Evolutionary conservation across 768 basidiomycete species (phyloP), one percentile per base, ranked within the genome.

Genomic region (Rhodotorula taiwanensis): DNA sequence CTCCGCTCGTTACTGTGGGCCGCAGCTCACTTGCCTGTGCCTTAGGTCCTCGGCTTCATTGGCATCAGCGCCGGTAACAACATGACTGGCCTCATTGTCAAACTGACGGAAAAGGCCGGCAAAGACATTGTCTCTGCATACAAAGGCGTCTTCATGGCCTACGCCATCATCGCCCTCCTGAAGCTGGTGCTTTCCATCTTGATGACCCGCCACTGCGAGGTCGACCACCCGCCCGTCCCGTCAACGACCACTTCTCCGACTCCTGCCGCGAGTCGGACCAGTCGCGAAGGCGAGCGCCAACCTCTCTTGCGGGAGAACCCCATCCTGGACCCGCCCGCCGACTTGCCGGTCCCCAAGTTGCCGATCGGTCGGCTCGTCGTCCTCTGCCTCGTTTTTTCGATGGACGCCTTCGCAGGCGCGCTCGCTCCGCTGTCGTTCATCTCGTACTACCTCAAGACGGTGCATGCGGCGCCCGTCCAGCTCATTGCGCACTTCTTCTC

Each of bases 371-470:
- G 55, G 6, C 60, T 72, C 60, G 45, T 60, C 33, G 20, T 44
- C n/a, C 64, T 67, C 20, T 64, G 56, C 59, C 43, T 58, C 42
- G 53, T 66, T 27, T 67, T 64, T 49, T 47, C 51, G 28, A 55
- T 61, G 48, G 66, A 60, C 56, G 31, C 62, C 7, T 64, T 67
- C 60, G 59, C 69, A 21, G 55, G 55, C 0, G 52, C 62, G 21
- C 66, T 70, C 54, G 54, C 49, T 5, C 57, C 62, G 0, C 50
- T 58, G 18, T 62, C 69, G 6, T 67, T 62, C 57, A 52, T 62
- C 43, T 58, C 69, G 7, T 66, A 64, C 54, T 59, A 57, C 34
- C 55, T 66, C 55, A 42, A 43, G 5, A 52, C 31, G 13, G 31
- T 42, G 3, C 57, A 53, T 42, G 7, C 30, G 20, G 62, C 67